Base-by-base conservation (phyloP, 371 early-diverging fungal genomes). In the Haplosporangium sp. region DNA sequence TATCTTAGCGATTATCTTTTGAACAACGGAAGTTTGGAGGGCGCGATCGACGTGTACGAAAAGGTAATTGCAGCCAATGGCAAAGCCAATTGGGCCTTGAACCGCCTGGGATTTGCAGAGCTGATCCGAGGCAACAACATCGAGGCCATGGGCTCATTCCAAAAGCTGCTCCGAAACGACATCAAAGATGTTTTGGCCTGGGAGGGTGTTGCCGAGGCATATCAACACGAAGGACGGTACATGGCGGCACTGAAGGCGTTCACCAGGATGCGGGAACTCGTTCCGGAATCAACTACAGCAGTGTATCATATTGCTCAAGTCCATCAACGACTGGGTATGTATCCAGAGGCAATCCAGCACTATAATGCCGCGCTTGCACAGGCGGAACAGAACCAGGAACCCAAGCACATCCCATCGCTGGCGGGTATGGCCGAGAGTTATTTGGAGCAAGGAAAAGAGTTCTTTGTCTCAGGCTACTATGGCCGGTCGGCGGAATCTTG, bases 161-260 rank as follows among this genome's bases (percentile, higher is more conserved):
- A 96, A 83, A 90, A 86, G 21, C 90, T 94, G 0, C 81, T 98
- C 51, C 89, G 95, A 13, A 81, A 87, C 1, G 91, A 94, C 62
- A 82, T 90, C 21, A 84, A 86, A 13, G 89, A 93, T 71, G 67
- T 86, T 0, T 71, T 80, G 29, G 90, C 90, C 46, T 98, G 97
- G 97, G 92, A 93, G 71, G 95, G 95, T 5, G 85, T 98, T 36
- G 96, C 92, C 11, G 95, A 95, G 68, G 89, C 93, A 0, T 98
- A 98, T 72, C 75, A 86, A n/a, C 84, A 85, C 29, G 93, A 93
- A 61, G 98, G 98, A 5, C 91, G 96, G 36, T 93, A 89, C 77
- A 87, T 89, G 46, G 95, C 98, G 0, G 90, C 95, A 0, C 75
- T 88, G 58, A 94, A 91, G 64, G 97, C 96, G 0, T 93, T 95